Evolutionary conservation across 164 flowering plant species (phyloP).

Genomic region (Stephania japonica): DNA sequence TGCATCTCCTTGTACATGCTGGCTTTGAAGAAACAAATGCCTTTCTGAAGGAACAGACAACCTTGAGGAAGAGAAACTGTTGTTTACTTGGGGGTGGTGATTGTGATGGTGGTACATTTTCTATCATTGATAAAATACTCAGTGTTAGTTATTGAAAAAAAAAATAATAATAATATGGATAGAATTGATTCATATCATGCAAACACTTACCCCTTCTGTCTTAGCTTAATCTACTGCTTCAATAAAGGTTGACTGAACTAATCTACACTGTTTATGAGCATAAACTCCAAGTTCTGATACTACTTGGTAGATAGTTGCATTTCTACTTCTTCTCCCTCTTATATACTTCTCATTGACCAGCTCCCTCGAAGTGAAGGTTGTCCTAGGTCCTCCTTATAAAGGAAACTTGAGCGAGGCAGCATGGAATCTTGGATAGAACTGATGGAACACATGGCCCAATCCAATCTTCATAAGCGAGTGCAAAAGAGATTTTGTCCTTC

Average conservation of each 20-base stretch:
- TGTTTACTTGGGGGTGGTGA: constrained; percentile 48
- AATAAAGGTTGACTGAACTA: not conserved
- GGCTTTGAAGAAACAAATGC: constrained; percentile 63
- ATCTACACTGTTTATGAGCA: not conserved
- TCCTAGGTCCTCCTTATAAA: constrained; percentile 38
- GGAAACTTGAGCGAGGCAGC: constrained; percentile 22
- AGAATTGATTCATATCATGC: not conserved
- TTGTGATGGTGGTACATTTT: constrained; percentile 58
- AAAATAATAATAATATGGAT: not conserved
- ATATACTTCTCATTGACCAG: constrained; percentile 18
- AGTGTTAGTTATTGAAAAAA: not conserved
- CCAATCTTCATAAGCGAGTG: constrained; percentile 58
- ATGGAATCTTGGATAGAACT: constrained; percentile 52
- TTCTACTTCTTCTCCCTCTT: not conserved
- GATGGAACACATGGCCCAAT: constrained; percentile 33
- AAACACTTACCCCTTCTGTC: constrained; percentile 5
- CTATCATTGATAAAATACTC: constrained; percentile 15
- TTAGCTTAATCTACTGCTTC: constrained; percentile 1
- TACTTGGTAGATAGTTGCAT: not conserved
- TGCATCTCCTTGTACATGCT: constrained; percentile 60
- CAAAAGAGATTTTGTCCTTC: constrained; percentile 55
- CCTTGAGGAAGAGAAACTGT: constrained; percentile 46
- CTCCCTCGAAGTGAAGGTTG: constrained; percentile 24
- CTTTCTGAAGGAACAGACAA: constrained; percentile 52
- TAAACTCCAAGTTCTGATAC: constrained; percentile 2